Conservation (phyloP, 2,329 filamentous ascomycete genomes). For the Byssoonygena ceratinophila region DNA sequence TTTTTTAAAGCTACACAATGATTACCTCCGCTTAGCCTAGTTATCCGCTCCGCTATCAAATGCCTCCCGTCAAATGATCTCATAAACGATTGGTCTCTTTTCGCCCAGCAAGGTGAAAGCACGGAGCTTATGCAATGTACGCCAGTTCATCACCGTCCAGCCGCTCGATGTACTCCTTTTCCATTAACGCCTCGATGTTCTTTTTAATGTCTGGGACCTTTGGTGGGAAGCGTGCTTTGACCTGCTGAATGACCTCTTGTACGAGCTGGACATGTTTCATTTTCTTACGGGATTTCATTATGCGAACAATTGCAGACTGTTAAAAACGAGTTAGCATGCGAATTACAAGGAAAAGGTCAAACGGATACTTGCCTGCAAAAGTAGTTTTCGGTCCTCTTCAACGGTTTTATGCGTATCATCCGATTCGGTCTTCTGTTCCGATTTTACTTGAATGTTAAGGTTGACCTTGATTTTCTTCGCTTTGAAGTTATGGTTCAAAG, state of each 20-base stretch:
- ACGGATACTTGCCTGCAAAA: conserved; percentile 69
- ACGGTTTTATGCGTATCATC: conserved; percentile 99
- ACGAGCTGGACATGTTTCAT: conserved; percentile 97
- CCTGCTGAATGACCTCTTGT: conserved; percentile 90
- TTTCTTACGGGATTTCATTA: conserved; percentile 98
- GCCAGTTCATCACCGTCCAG: conserved; percentile 83
- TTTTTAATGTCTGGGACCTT: conserved; percentile 97
- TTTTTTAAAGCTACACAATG: not conserved
- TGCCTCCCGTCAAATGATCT: not conserved
- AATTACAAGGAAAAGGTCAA: conserved; percentile 9
- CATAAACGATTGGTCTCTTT: not conserved
- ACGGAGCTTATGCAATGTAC: conserved; percentile 63
- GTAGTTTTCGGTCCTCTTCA: conserved; percentile 90
- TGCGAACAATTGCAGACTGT: conserved; percentile 93
- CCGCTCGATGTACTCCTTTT: conserved; percentile 97
- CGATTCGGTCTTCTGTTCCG: conserved; percentile 90
- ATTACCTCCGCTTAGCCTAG: not conserved
- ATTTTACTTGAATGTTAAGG: conserved; percentile 86
- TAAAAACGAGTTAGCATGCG: conserved; percentile 16
- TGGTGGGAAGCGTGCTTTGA: conserved; percentile 82
- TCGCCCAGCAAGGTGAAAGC: not conserved
- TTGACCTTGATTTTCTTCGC: conserved; percentile 98
- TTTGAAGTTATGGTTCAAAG: conserved; percentile 90
- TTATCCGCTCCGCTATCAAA: not conserved
- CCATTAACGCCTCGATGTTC: conserved; percentile 94